Evolutionary conservation across 371 early-diverging fungal species (phyloP).

Genomic region (Saksenaea oblongispora): DNA sequence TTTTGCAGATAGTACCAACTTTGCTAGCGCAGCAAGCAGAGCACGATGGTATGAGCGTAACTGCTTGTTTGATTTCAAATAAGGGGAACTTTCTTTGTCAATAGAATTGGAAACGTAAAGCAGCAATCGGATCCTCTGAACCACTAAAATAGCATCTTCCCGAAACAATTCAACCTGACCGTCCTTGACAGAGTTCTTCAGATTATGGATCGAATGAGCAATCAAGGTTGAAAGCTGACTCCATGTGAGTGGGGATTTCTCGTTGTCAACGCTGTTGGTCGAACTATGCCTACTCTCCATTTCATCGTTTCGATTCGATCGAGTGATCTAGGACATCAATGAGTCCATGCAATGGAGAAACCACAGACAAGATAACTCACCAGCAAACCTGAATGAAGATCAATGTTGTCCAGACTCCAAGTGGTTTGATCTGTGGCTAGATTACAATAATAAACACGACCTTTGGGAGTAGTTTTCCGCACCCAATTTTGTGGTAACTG

Average conservation of each 20-base stretch:
- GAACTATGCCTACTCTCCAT: not conserved
- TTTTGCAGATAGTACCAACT: slow-evolving; percentile 82
- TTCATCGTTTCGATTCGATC: not conserved
- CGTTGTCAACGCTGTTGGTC: not conserved
- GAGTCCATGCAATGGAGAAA: not conserved
- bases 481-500: slow-evolving; percentile 66
- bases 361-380: slow-evolving; percentile 12
- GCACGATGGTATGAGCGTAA: slow-evolving; percentile 75
- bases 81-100: slow-evolving; percentile 64
- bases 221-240: slow-evolving; percentile 63
- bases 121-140: slow-evolving; percentile 80
- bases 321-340: not conserved
- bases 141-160: slow-evolving; percentile 49
- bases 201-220: slow-evolving; percentile 63
- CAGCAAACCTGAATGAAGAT: slow-evolving; percentile 42
- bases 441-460: slow-evolving; percentile 78
- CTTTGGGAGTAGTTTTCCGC: slow-evolving; percentile 58
- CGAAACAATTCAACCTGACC: slow-evolving; percentile 24
- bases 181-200: slow-evolving; percentile 66
- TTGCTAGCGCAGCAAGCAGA: slow-evolving; percentile 79
- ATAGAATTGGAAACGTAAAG: slow-evolving; percentile 78
- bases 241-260: slow-evolving; percentile 48
- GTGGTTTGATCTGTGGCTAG: slow-evolving; percentile 75
- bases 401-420: slow-evolving; percentile 60
- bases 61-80: slow-evolving; percentile 64